Evolutionary conservation across 2,329 filamentous ascomycete genomes (phyloP).

Genomic region (Orbilia blumenaviensis): DNA sequence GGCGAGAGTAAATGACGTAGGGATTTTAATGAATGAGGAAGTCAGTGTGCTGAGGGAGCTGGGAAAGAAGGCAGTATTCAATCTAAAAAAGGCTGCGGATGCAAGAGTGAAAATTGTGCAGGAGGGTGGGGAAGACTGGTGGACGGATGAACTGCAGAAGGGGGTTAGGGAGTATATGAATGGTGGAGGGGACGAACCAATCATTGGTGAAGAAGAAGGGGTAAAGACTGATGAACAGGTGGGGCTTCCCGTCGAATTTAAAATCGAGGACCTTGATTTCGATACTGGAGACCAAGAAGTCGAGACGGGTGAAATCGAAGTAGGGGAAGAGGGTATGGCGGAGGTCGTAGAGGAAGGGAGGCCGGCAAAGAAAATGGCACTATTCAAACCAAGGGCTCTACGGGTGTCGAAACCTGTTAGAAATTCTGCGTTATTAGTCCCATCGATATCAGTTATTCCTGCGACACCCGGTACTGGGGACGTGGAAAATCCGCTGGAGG

Average conservation of each 20-base stretch:
- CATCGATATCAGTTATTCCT: slow-evolving; percentile 33
- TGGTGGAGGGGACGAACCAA: slow-evolving; percentile 18
- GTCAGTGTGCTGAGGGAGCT: slow-evolving; percentile 56
- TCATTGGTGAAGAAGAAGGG: slow-evolving; percentile 11
- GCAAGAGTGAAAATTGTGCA: slow-evolving; percentile 43
- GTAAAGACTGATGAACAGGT: slow-evolving; percentile 15
- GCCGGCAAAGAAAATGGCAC: slow-evolving; percentile 31
- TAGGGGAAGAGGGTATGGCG: slow-evolving; percentile 13
- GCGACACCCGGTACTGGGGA: slow-evolving; percentile 17
- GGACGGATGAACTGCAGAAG: slow-evolving; percentile 24
- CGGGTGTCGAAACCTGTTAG: slow-evolving; percentile 1
- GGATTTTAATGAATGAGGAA: slow-evolving; percentile 56
- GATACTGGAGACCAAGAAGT: slow-evolving; percentile 6
- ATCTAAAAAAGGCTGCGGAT: slow-evolving; percentile 45
- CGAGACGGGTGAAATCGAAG: neutral
- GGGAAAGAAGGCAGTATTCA: slow-evolving; percentile 55
- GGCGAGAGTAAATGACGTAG: slow-evolving; percentile 55
- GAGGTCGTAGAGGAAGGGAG: slow-evolving; percentile 4
- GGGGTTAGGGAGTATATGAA: slow-evolving; percentile 36
- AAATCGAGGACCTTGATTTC: slow-evolving; percentile 31
- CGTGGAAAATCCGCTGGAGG: slow-evolving; percentile 14
- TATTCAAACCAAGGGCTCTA: slow-evolving; percentile 34
- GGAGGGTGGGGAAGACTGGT: slow-evolving; percentile 23
- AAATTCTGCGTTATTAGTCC: neutral
- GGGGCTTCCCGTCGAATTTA: neutral